Evolutionary conservation across 1,284 basidiomycete species (phyloP), one percentile per base, ranked within the genome.

Genomic region (Cerioporus squamosus): DNA sequence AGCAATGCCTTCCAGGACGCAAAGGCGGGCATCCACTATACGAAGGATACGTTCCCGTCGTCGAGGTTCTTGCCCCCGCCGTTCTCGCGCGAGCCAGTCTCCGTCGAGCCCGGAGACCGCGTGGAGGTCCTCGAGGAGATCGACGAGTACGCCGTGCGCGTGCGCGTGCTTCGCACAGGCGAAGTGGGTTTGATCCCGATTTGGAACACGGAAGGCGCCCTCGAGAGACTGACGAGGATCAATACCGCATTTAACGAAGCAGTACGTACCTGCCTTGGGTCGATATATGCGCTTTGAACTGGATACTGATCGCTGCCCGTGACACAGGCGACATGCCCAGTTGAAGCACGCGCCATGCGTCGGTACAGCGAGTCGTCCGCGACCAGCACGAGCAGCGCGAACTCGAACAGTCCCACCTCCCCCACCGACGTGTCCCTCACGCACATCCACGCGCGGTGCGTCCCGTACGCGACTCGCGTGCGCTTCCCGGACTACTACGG

Each of bases 231-330:
- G 24, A 71, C 72, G 51, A 52, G 72, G 50, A 51, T 71, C 50
- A 73, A 73, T 50, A 73, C 70, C 61, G 64, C 64, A 49, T 66
- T 69, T 57, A 73, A 73, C 63, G 72, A 73, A 46, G 67, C 66
- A 42, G 72, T 73, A 62, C 57, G 72, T 68, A 36, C 49, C 44
- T 51, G n/a, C 14, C 44, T 29, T 29, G 40, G 46, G 33, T 26
- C 40, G 5, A 12, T 33, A 18, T 22, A 18, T 15, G 15, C 48
- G 60, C 33, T 39, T 54, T 15, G 47, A 4, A 24, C 36, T 10
- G 6, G n/a, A 12, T 23, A 6, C 33, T 39, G 10, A 49, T 24
- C 33, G 17, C 9, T 49, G 9, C 29, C 14, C 10, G 2, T 23
- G 14, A 12, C n/a, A 26, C 48, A 68, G 67, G 62, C 65, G 14